Conservation (phyloP, 164 flowering plant genomes). For the Macadamia tetraphylla region DNA sequence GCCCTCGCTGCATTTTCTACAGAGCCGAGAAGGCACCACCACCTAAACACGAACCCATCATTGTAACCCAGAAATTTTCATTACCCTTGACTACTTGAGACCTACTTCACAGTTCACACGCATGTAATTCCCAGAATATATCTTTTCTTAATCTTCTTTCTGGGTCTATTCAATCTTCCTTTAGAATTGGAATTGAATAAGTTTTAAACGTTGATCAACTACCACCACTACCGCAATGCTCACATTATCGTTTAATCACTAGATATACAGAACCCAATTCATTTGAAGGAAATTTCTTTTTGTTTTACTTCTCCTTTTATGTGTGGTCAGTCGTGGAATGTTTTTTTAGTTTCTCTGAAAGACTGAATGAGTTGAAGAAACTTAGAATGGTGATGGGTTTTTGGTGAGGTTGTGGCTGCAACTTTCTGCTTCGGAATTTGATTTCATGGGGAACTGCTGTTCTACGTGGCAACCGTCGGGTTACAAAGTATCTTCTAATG, state of each 20-base stretch:
- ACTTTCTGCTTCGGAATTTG: conserved; percentile 1
- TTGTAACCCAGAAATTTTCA: neutral
- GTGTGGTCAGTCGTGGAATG: neutral
- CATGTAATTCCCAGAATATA: neutral
- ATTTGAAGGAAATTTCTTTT: neutral
- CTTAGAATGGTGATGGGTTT: too few species aligned
- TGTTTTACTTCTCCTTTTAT: neutral
- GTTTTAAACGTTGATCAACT: neutral
- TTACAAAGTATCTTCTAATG: conserved; percentile 59
- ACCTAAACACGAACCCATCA: neutral
- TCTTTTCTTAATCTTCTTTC: neutral
- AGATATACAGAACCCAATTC: neutral
- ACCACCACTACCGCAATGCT: neutral
- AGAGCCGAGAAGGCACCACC: neutral
- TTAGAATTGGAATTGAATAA: too few species aligned
- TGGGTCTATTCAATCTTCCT: too few species aligned
- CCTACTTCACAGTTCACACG: neutral
- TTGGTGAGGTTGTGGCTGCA: too few species aligned
- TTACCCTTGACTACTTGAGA: neutral
- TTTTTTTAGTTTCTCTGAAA: neutral
- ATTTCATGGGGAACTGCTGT: conserved; percentile 64
- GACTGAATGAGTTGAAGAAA: neutral
- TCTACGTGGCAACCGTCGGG: conserved; percentile 43
- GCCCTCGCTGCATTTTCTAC: neutral
- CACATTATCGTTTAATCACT: neutral